A percentile compares a stretch with the other conserved stretches of the same genome.
These are phyloP conservation scores for Lachnellula suecica DNA, from an alignment of 2,329 filamentous ascomycete species.

Conservation along the genomic window DNA sequence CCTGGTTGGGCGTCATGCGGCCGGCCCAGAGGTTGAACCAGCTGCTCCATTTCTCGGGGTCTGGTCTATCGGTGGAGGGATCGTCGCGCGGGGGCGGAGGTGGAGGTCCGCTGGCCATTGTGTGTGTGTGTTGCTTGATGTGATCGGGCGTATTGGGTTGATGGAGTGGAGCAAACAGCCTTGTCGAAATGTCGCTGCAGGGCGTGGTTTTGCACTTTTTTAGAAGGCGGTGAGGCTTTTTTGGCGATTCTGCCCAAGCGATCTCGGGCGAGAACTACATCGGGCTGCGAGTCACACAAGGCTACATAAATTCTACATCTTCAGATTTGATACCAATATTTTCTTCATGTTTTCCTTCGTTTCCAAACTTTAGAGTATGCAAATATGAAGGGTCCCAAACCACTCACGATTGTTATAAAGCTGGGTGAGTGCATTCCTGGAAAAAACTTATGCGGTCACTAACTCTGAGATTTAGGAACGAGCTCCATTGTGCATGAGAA, in stretches of 20 bases:
- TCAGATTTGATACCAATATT: background rate
- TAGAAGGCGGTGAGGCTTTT: background rate
- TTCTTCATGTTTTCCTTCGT: background rate
- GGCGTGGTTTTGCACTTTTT: constrained; percentile 12
- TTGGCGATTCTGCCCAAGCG: background rate
- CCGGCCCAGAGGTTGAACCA: constrained; percentile 82
- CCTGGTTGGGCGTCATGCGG: constrained; percentile 65
- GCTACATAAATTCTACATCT: background rate
- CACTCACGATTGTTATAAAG: constrained; percentile 68
- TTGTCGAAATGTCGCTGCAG: constrained; percentile 1
- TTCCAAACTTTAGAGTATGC: constrained; percentile 2
- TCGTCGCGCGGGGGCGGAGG: background rate
- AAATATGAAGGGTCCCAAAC: constrained; percentile 51
- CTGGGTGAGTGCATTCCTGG: constrained; percentile 48
- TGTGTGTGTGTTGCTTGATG: background rate
- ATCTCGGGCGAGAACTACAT: no score
- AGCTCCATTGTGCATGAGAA: constrained; percentile 98
- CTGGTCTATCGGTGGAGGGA: constrained; percentile 60
- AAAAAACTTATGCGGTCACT: constrained; percentile 11
- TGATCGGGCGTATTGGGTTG: background rate
- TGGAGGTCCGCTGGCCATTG: constrained; percentile 11
- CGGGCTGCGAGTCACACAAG: constrained; percentile 1
- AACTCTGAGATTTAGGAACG: constrained; percentile 62
- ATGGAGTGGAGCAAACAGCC: constrained; percentile 6
- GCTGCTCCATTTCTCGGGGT: constrained; percentile 71